phyloP scores from a whole-genome alignment of 2,329 filamentous ascomycete species.

The Sordariomycetes sp. region DNA sequence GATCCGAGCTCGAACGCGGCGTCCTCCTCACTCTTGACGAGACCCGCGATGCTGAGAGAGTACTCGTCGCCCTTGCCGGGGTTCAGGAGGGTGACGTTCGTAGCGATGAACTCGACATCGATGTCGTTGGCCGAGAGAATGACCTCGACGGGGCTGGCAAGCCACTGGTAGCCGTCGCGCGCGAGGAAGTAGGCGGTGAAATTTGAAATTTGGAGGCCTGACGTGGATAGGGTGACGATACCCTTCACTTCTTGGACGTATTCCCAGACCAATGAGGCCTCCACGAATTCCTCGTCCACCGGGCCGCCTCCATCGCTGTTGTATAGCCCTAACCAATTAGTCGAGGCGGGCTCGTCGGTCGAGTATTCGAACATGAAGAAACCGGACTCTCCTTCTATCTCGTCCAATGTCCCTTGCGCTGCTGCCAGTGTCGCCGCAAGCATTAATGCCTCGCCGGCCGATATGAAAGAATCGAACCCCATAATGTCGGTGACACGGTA shows the following conservation, averaged over 20 bases:
- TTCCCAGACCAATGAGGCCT: slow-evolving; percentile 17
- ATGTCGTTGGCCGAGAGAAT: slow-evolving; percentile 7
- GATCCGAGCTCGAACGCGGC: slow-evolving; percentile 15
- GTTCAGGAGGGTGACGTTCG: slow-evolving; percentile 18
- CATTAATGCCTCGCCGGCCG: background rate
- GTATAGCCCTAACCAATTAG: slow-evolving; percentile 25
- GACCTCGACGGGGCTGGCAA: slow-evolving; percentile 19
- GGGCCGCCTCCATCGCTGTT: slow-evolving; percentile 18
- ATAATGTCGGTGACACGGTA: background rate
- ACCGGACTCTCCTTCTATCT: background rate
- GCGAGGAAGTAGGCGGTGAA: slow-evolving; percentile 23
- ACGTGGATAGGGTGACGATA: background rate
- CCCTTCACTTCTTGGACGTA: slow-evolving; percentile 13
- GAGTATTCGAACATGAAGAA: slow-evolving; percentile 21
- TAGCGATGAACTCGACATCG: slow-evolving; percentile 15
- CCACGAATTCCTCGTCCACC: slow-evolving; percentile 14
- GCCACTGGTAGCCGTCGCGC: slow-evolving; percentile 19
- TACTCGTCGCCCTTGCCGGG: slow-evolving; percentile 19
- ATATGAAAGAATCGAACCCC: background rate
- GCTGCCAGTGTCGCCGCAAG: background rate
- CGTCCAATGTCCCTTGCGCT: background rate
- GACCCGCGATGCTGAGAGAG: slow-evolving; percentile 15
- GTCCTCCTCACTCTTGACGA: slow-evolving; percentile 15
- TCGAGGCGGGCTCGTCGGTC: slow-evolving; percentile 12
- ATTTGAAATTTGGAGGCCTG: background rate